Evolutionary conservation across 306 rosid species (phyloP).

Genomic region (Trifolium repens): DNA sequence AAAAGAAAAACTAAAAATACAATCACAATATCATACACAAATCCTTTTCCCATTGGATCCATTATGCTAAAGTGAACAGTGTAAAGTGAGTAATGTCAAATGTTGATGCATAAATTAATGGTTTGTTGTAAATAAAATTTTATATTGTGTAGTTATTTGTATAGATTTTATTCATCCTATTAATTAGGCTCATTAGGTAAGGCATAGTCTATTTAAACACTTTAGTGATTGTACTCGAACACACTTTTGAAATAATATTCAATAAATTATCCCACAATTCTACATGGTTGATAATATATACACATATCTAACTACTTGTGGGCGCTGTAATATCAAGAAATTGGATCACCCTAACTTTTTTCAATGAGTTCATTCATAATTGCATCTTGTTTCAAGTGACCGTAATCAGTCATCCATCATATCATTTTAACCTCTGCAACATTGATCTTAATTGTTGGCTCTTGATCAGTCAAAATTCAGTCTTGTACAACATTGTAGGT

Average conservation of each 20-base stretch:
- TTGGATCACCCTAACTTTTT: constrained; percentile 10
- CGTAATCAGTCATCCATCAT: not conserved
- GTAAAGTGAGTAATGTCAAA: not conserved
- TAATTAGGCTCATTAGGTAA: too few species aligned
- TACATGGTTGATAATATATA: not conserved
- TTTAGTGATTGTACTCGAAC: too few species aligned
- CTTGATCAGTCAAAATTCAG: not conserved
- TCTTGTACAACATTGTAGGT: not conserved
- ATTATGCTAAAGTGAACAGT: not conserved
- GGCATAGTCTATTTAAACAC: too few species aligned
- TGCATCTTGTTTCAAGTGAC: constrained; percentile 4
- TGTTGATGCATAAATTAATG: not conserved
- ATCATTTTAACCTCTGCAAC: not conserved
- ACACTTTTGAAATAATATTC: too few species aligned
- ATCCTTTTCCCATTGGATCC: constrained; percentile 1
- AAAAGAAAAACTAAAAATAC: not conserved
- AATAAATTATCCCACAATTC: too few species aligned
- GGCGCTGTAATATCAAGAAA: not conserved
- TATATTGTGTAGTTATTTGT: too few species aligned
- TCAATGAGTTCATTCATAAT: not conserved
- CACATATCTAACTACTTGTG: not conserved
- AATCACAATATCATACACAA: constrained; percentile 21
- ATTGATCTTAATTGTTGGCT: not conserved
- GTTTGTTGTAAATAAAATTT: too few species aligned
- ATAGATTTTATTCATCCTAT: too few species aligned